Base-by-base conservation (phyloP, 169 alveolate genomes). In the Eimeria sp. region DNA sequence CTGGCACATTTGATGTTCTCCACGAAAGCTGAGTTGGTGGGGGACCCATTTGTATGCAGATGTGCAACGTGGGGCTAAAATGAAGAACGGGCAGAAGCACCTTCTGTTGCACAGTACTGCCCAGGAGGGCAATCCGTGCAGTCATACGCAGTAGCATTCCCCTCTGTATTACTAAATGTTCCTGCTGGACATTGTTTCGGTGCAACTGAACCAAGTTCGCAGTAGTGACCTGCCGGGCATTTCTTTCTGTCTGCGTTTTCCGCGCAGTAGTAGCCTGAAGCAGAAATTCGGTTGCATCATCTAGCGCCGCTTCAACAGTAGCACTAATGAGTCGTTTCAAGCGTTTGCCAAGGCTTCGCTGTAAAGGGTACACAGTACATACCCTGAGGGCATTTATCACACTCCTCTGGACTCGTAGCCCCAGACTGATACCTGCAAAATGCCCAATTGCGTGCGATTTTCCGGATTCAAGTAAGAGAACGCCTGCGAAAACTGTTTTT, bases 171-270 rank as follows among this genome's bases (percentile, higher is more conserved):
- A 78, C 92, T 95, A 61, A 84, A 95, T 25, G 95, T 95, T 20
- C 95, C 95, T 25, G 88, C 51, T 25, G 98, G 98, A 78, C 98
- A 97, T 14, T 95, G 75, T 3, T n/a, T 72, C 27, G 97, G 97
- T 14, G 45, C 90, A 27, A 51, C 13, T 5, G 96, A 27, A 61
- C 97, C 98, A 54, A 51, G 93, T 3, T 97, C 97, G 80, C 98
- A 97, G 80, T 96, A 98, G 34, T 83, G 83, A 18, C 98, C 98
- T 25, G n/a, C 89, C 7, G 97, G 98, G 78, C 98, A 97, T 25
- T 51, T 61, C 22, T 14, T 30, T 16, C 75, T 75, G 10, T 0
- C 11, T 6, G 3, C 3, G 63, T 61, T 43, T 63, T 14, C 93
- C 20, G 1, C 2, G 93, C 93, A 86, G 82, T 27, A 86, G 80